phyloP scores from a whole-genome alignment of 805 yeast genomes.

The Kurtzmaniella cleridarum region DNA sequence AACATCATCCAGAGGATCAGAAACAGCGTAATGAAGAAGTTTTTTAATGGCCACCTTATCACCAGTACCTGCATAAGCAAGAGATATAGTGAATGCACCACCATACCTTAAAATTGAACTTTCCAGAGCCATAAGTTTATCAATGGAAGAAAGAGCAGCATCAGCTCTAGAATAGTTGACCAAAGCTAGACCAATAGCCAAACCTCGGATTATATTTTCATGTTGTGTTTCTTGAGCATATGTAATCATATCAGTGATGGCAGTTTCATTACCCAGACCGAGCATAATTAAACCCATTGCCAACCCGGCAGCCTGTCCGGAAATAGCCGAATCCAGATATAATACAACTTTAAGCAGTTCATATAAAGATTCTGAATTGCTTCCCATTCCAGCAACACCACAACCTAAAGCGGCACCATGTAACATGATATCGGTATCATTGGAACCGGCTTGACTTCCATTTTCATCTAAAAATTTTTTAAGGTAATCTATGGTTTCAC shows the following conservation, averaged over 20 bases:
- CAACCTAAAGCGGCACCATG: constrained; percentile 96
- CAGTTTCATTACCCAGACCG: constrained; percentile 74
- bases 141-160: constrained; percentile 65
- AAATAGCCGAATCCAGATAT: constrained; percentile 85
- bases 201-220: constrained; percentile 90
- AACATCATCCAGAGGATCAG: constrained; percentile 94
- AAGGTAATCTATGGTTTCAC: constrained; percentile 75
- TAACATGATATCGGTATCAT: constrained; percentile 73
- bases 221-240: constrained; percentile 95
- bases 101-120: constrained; percentile 88
- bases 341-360: constrained; percentile 80
- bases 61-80: constrained; percentile 97
- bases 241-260: constrained; percentile 72
- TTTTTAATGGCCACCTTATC: constrained; percentile 81
- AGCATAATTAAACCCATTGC: constrained; percentile 95
- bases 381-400: constrained; percentile 96
- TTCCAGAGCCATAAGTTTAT: constrained; percentile 63
- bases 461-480: constrained; percentile 64
- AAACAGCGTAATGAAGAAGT: constrained; percentile 87
- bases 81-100: constrained; percentile 88
- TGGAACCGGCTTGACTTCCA: constrained; percentile 59
- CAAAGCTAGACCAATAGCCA: constrained; percentile 84
- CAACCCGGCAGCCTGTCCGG: constrained; percentile 95
- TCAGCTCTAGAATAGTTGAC: constrained; percentile 83
- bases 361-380: constrained; percentile 65